A percentile compares a stretch with the other conserved stretches of the same genome.
These are phyloP conservation scores for Amanita inopinata DNA, from an alignment of 768 basidiomycete species.

Conservation along the genomic window DNA sequence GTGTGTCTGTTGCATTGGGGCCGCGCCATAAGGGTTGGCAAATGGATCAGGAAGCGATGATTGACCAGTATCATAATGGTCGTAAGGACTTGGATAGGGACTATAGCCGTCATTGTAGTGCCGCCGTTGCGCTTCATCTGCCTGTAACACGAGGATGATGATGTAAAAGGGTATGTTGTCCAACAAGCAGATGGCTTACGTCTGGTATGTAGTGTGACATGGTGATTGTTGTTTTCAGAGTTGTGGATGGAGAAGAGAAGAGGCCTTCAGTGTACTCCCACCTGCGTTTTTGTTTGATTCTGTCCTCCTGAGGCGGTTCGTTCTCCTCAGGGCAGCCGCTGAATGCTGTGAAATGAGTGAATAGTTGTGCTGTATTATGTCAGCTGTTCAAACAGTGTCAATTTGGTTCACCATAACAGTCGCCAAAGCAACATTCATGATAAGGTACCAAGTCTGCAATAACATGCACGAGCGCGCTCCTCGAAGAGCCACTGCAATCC, in stretches of 20 bases:
- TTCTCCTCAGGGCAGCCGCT: background rate
- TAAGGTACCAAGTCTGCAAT: no score
- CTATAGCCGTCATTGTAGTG: conserved; percentile 63
- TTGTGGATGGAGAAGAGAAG: background rate
- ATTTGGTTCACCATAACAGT: background rate
- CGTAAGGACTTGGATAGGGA: conserved; percentile 38
- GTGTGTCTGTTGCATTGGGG: conserved; percentile 20
- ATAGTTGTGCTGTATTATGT: conserved; percentile 1
- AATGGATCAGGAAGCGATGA: conserved; percentile 19
- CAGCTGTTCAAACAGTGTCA: background rate
- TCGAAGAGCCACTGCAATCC: no score
- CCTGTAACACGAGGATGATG: conserved; percentile 22
- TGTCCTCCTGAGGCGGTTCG: conserved; percentile 3
- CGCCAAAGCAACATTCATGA: no score
- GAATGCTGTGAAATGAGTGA: conserved; percentile 3
- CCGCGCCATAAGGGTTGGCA: conserved; percentile 29
- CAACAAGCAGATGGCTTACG: background rate
- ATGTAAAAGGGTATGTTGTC: background rate
- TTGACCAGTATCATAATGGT: conserved; percentile 24
- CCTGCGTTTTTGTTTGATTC: background rate
- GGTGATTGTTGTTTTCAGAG: no score
- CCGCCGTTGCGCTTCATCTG: conserved; percentile 53
- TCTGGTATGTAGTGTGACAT: conserved; percentile 8
- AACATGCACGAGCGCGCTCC: no score
- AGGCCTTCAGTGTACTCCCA: background rate